Conservation (phyloP, 768 basidiomycete species). For the Trametes cingulata region DNA sequence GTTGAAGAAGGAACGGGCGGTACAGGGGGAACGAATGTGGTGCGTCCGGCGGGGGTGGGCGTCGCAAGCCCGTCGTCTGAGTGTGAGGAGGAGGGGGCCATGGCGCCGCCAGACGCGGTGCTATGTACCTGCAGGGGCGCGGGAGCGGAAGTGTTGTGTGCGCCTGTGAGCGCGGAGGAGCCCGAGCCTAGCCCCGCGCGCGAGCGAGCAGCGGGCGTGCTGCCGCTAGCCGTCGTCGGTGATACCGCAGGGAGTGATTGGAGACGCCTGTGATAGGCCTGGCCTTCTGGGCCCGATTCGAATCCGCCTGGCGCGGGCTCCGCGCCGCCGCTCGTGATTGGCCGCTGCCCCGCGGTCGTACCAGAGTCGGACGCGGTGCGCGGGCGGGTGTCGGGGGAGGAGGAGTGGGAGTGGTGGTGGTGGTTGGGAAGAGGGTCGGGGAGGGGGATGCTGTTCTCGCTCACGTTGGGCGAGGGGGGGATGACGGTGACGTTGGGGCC, state of each 20-base stretch:
- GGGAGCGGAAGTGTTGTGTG: background rate
- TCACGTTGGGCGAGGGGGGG: constrained; percentile 34
- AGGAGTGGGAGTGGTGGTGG: background rate
- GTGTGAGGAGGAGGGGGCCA: constrained; percentile 7
- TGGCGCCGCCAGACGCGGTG: background rate
- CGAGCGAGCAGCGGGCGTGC: background rate
- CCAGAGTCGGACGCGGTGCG: constrained; percentile 6
- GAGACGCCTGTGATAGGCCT: constrained; percentile 15
- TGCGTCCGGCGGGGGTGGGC: constrained; percentile 25
- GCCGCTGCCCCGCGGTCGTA: background rate
- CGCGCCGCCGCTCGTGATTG: constrained; percentile 5
- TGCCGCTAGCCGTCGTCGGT: constrained; percentile 6
- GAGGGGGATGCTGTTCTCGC: constrained; percentile 19
- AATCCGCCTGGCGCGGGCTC: too few species aligned
- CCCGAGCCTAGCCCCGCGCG: constrained; percentile 7
- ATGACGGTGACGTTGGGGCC: constrained; percentile 35
- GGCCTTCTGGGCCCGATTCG: constrained; percentile 1
- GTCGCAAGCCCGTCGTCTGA: constrained; percentile 27
- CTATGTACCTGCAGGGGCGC: too few species aligned
- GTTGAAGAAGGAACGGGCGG: constrained; percentile 11
- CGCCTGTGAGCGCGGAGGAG: background rate
- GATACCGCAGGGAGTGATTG: constrained; percentile 17
- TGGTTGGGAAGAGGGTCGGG: constrained; percentile 1
- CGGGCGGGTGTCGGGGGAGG: background rate
- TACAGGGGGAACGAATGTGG: constrained; percentile 22